phyloP scores from a whole-genome alignment of 2,329 filamentous ascomycete genomes.

The Lachnellula hyalina region DNA sequence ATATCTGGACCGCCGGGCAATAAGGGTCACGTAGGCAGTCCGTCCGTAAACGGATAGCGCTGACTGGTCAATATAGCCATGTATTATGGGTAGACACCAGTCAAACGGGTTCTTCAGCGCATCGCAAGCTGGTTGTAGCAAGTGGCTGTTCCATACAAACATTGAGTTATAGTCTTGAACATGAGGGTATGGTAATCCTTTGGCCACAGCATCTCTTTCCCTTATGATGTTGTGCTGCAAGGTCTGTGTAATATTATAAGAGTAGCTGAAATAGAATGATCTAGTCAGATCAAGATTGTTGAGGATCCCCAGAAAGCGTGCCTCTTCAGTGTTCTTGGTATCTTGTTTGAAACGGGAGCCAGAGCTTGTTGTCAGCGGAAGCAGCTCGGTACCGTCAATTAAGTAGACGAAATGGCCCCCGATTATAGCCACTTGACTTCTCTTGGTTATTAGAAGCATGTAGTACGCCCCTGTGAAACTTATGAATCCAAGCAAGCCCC shows the following conservation, averaged over 20 bases:
- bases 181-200: conserved; percentile 54
- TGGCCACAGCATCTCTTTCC: conserved; percentile 66
- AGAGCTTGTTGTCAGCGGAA: conserved; percentile 72
- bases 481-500: conserved; percentile 93
- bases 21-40: conserved; percentile 85
- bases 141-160: conserved; percentile 97
- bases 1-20: conserved; percentile 82
- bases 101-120: conserved; percentile 78
- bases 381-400: conserved; percentile 86
- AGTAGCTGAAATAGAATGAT: conserved; percentile 98
- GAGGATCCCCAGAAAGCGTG: conserved; percentile 80
- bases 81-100: conserved; percentile 93
- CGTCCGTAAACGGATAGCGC: conserved; percentile 81
- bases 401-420: conserved; percentile 96
- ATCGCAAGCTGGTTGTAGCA: conserved; percentile 68
- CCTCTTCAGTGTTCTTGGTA: conserved; percentile 76
- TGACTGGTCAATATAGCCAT: conserved; percentile 93
- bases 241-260: conserved; percentile 90
- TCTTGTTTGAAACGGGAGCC: conserved; percentile 69
- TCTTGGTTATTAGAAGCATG: conserved; percentile 94
- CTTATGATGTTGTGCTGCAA: conserved; percentile 86
- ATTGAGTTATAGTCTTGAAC: conserved; percentile 76
- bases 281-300: conserved; percentile 85
- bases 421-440: conserved; percentile 92
- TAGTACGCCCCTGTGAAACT: conserved; percentile 94